These are phyloP conservation scores for Backusella luteola DNA, from an alignment of 192 early-diverging fungal species.

Conservation along the genomic window DNA sequence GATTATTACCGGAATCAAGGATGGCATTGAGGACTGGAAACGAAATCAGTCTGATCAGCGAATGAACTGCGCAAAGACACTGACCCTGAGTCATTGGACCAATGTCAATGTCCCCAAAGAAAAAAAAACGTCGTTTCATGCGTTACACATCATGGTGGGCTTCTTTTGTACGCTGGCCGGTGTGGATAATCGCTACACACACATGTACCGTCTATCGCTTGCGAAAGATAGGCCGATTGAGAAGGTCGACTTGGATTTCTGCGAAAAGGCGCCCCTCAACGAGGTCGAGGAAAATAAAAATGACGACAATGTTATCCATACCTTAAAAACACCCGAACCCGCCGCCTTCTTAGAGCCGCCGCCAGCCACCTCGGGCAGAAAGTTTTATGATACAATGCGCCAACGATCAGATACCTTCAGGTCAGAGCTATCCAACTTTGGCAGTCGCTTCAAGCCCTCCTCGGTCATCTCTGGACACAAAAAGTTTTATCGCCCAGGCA, in stretches of 20 bases:
- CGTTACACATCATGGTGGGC: slow-evolving; percentile 7
- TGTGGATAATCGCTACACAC: slow-evolving; percentile 29
- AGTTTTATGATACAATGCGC: slow-evolving; percentile 19
- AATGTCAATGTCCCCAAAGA: slow-evolving; percentile 57
- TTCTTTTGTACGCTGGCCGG: slow-evolving; percentile 27
- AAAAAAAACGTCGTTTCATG: slow-evolving; percentile 3
- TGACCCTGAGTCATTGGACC: slow-evolving; percentile 57
- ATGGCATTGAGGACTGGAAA: slow-evolving; percentile 92
- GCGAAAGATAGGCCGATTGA: neutral
- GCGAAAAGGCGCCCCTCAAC: slow-evolving; percentile 6
- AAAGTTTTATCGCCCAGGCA: slow-evolving; percentile 36
- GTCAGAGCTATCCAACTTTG: slow-evolving; percentile 20
- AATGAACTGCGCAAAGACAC: slow-evolving; percentile 71
- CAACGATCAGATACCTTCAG: slow-evolving; percentile 30
- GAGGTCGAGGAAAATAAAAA: neutral
- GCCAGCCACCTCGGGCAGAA: neutral
- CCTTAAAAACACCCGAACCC: slow-evolving; percentile 4
- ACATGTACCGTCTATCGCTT: slow-evolving; percentile 16
- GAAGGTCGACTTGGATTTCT: neutral
- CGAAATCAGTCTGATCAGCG: slow-evolving; percentile 80
- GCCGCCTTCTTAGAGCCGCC: neutral
- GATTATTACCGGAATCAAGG: slow-evolving; percentile 78
- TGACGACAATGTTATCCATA: too few species aligned
- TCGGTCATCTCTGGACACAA: slow-evolving; percentile 10
- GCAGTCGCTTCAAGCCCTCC: neutral